Percentiles rank a stretch among this genome's conserved stretches.
phyloP scores from a whole-genome alignment of 2,329 filamentous ascomycete species.

The Scolecobasidium constrictum region DNA sequence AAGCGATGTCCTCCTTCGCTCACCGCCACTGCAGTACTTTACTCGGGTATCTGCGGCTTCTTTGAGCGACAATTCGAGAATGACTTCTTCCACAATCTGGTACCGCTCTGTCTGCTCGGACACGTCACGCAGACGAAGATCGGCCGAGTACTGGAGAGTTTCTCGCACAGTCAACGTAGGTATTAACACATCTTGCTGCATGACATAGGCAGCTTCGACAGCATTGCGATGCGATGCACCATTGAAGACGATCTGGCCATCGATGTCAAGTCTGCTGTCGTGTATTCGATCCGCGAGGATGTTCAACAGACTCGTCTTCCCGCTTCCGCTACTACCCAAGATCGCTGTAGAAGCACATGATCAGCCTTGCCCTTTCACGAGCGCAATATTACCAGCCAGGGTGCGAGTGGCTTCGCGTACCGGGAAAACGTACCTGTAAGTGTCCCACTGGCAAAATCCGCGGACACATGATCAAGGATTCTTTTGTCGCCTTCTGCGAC shows the following conservation, averaged over 20 bases:
- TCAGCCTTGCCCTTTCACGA: too few species aligned
- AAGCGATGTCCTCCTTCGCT: slow-evolving; percentile 66
- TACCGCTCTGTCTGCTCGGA: slow-evolving; percentile 48
- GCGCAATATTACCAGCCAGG: too few species aligned
- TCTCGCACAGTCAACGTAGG: slow-evolving; percentile 66
- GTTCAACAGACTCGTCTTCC: slow-evolving; percentile 51
- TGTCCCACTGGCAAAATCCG: slow-evolving; percentile 52
- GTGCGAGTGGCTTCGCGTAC: too few species aligned
- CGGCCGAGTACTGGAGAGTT: slow-evolving; percentile 62
- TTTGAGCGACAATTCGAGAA: slow-evolving; percentile 63
- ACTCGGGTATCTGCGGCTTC: slow-evolving; percentile 68
- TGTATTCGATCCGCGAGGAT: slow-evolving; percentile 58
- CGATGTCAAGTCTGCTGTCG: slow-evolving; percentile 38
- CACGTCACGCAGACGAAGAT: slow-evolving; percentile 55
- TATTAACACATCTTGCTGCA: slow-evolving; percentile 65
- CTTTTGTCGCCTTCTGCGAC: slow-evolving; percentile 21
- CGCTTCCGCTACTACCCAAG: slow-evolving; percentile 62
- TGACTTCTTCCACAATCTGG: slow-evolving; percentile 63
- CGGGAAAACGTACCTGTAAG: slow-evolving; percentile 46
- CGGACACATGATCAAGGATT: slow-evolving; percentile 53
- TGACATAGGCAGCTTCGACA: slow-evolving; percentile 57
- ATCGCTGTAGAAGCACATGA: too few species aligned
- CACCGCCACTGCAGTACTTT: slow-evolving; percentile 67
- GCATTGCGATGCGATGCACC: slow-evolving; percentile 35
- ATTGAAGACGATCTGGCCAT: slow-evolving; percentile 53